Conservation (phyloP, 352 stramenopile genomes). For the Globisporangium cystogenes region DNA sequence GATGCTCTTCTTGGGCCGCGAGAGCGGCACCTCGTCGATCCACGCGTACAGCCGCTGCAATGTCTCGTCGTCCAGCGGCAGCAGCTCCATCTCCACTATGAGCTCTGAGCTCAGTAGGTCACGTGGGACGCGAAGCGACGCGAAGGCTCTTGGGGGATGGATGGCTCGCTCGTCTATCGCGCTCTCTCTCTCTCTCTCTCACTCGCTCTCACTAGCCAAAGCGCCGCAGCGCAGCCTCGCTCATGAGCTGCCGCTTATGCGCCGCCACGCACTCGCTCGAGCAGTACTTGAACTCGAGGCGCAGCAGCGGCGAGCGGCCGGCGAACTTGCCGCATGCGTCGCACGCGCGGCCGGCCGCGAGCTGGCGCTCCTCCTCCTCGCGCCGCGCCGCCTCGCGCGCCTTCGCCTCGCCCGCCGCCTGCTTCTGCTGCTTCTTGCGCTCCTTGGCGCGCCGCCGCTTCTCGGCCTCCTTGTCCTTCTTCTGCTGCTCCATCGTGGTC, state of each 20-base stretch:
- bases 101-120: neutral
- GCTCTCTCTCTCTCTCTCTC: too few relatives aligned
- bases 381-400: constrained; percentile 55
- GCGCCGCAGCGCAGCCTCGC: constrained; percentile 85
- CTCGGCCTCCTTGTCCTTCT: constrained; percentile 84
- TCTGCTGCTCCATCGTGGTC: constrained; percentile 78
- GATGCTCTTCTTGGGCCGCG: constrained; percentile 94
- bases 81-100: constrained; percentile 59
- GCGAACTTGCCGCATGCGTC: constrained; percentile 78
- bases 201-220: constrained; percentile 13
- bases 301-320: constrained; percentile 86
- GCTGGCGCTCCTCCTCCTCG: constrained; percentile 65
- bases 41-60: constrained; percentile 93
- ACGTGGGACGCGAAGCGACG: constrained; percentile 20
- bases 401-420: constrained; percentile 60
- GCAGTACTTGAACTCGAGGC: constrained; percentile 93
- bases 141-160: too few relatives aligned
- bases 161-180: too few relatives aligned
- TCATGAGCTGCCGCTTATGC: constrained; percentile 92
- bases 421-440: constrained; percentile 90
- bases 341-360: constrained; percentile 68
- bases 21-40: constrained; percentile 95
- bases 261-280: constrained; percentile 91
- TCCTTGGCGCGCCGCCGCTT: constrained; percentile 84
- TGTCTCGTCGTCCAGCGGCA: constrained; percentile 84